A percentile compares a stretch with the other conserved stretches of the same genome.
Evolutionary conservation across 2,329 filamentous ascomycete genomes (phyloP).

Genomic region (Coleophoma eucalyptorum): DNA sequence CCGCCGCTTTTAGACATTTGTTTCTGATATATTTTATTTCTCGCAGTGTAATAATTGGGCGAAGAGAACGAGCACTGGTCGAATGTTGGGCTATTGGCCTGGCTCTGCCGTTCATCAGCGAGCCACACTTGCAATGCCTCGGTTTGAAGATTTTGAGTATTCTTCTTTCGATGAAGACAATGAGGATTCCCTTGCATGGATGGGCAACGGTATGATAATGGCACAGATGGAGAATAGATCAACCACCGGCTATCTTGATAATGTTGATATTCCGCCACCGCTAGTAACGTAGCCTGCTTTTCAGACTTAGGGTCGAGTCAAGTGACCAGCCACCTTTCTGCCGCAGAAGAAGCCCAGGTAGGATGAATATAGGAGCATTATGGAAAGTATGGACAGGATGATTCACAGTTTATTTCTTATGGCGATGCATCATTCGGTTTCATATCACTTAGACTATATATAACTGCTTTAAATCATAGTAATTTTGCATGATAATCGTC

Average conservation of each 20-base stretch:
- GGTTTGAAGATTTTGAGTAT: not conserved
- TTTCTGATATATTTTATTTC: not conserved
- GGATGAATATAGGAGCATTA: no score
- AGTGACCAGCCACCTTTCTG: no score
- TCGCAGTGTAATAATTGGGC: not conserved
- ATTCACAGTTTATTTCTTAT: no score
- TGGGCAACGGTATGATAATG: not conserved
- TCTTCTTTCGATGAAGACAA: not conserved
- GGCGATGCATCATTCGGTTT: no score
- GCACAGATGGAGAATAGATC: not conserved
- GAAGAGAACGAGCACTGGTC: not conserved
- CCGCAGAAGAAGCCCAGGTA: no score
- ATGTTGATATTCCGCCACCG: not conserved
- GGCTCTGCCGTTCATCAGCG: not conserved
- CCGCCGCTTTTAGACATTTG: no score
- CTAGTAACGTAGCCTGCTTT: no score
- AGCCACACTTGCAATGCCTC: not conserved
- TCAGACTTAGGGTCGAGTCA: no score
- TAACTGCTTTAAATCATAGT: no score
- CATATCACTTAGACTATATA: no score
- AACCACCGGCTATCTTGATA: not conserved
- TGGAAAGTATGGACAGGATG: no score
- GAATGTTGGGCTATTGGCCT: not conserved
- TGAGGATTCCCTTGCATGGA: not conserved
- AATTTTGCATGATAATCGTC: no score